Evolutionary conservation across 371 early-diverging fungal genomes (phyloP), one percentile per base, ranked within the genome.

Genomic region (Saksenaea oblongispora): DNA sequence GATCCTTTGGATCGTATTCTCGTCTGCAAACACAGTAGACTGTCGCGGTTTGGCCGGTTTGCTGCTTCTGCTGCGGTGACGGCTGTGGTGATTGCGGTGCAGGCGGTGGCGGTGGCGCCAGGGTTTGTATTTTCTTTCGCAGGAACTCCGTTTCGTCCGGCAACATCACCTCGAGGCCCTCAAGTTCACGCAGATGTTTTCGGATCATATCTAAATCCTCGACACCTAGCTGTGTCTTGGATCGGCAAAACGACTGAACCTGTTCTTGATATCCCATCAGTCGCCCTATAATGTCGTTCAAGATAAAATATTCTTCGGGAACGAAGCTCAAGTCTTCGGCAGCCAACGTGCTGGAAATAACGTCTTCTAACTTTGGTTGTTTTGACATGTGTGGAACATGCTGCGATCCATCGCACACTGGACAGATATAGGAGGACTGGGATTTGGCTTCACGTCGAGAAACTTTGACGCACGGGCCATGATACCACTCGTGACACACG

Each of bases 401-500:
- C 42, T 74, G 64, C 17, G 72, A 71, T 2, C 78, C 64, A 41
- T 86, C 79, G 72, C 94, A 94, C 31, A 90, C 66, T 0, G 87
- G 89, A 59, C 94, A 94, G 8, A 89, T 66, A 67, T 89, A 92
- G 36, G 79, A 75, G 14, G 72, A 67, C 37, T 80, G 80, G 11
- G 71, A 66, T 55, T 77, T 83, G 28, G 83, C 84, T 31, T 84
- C 80, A n/a, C 84, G 83, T 35, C 86, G 85, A 15, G 85, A 69
- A 5, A 89, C 70, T 53, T 80, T 76, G 24, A 93, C 77, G 62
- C 95, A 94, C 10, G 76, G 70, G 14, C 81, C 83, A 65, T 94
- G 95, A 67, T 91, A 94, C 92, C 90, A 89, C 56, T 87, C 90
- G 41, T 86, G 83, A 65, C 95, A 94, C n/a, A 76, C 64, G 63